phyloP scores from a whole-genome alignment of 441 rosid genomes.

The Adansonia grandidieri region DNA sequence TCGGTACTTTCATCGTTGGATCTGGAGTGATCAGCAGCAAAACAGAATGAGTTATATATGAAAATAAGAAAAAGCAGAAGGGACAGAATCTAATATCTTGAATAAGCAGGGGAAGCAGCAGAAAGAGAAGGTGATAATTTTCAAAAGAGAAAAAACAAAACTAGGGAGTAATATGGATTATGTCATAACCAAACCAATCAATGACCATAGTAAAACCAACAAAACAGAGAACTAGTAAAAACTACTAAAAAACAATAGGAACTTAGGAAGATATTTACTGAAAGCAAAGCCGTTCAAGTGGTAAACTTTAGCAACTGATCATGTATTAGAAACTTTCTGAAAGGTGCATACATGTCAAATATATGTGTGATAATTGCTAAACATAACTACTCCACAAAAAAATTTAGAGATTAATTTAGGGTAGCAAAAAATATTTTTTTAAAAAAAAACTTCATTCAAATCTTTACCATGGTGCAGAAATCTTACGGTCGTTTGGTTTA shows the following conservation, averaged over 20 bases:
- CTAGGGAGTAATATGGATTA: not conserved
- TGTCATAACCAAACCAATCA: not conserved
- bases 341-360: not conserved
- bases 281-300: not conserved
- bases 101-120: not conserved
- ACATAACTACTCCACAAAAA: not conserved
- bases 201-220: constrained; percentile 5
- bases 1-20: constrained; percentile 49
- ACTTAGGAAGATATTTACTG: not conserved
- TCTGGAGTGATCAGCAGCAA: constrained; percentile 37
- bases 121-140: not conserved
- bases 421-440: not conserved
- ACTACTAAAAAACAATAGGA: not conserved
- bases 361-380: not conserved
- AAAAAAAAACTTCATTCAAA: constrained; percentile 2
- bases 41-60: constrained; percentile 8
- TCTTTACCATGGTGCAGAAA: constrained; percentile 57
- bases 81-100: not conserved
- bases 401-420: not conserved
- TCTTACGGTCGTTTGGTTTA: constrained; percentile 43
- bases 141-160: not conserved
- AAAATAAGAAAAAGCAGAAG: not conserved
- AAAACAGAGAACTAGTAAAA: no score
- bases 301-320: not conserved
- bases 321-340: not conserved